Base-by-base conservation (phyloP, 2,329 filamentous ascomycete genomes). In the Sphaerulina musiva region DNA sequence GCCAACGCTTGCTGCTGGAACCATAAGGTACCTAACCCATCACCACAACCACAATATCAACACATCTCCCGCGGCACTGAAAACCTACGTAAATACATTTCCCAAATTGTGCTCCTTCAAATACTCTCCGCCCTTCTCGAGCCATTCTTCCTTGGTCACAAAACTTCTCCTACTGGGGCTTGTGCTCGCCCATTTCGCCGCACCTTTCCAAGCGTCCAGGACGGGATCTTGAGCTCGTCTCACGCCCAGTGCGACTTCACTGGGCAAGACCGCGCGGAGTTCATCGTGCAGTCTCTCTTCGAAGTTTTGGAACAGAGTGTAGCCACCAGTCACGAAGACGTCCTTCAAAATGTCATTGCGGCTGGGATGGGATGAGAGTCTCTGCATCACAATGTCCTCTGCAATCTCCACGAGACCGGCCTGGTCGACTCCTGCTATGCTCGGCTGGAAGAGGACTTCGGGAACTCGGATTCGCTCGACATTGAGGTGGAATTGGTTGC, bases 401-500 rank as follows among this genome's bases (percentile, higher is more conserved):
- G 88, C 87, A 54, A 97, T 95, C 70, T 98, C 93, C 14, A 95
- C 80, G 48, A 98, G 81, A 29, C 93, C 93, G 1, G 92, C 89
- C 73, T 98, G 93, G 70, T 98, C 93, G 70, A 96, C 91, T 84
- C 93, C 93, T 69, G 97, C 82, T 67, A 97, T 92, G 65, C 86
- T 92, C 72, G 93, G 93, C 81, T 96, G 89, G 89, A 98, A 98
- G 69, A 98, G 87, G 78, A 93, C 92, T 81, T 98, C 93, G 66
- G 93, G 93, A 74, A 92, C 91, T 79, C 93, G 92, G 89, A 98
- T 97, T 72, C 93, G 89, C 83, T 98, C 93, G 81, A 98, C 89
- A 70, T 98, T 98, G 59, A 98, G 82, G 70, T 98, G 93, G 48
- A 98, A 76, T 72, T 97, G 92, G 70, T 90, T 84, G 14, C 83